Conservation (phyloP, 345 rosid genomes). For the Gossypium herbaceum region DNA sequence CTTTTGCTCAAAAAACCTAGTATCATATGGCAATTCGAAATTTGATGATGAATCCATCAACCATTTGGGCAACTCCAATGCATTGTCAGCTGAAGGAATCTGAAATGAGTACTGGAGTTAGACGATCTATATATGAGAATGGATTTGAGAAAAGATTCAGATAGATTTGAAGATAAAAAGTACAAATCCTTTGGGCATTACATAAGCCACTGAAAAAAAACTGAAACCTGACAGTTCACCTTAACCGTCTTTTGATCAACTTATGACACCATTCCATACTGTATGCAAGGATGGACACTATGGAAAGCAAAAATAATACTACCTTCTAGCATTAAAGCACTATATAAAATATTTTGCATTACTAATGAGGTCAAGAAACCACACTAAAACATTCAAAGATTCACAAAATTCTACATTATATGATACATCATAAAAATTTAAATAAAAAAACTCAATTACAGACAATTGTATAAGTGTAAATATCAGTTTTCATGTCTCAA, state of each 20-base stretch:
- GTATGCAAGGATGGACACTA: not conserved
- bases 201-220: no score
- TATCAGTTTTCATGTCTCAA: not conserved
- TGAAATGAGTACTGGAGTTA: slow-evolving; percentile 24
- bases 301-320: slow-evolving; percentile 25
- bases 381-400: not conserved
- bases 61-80: slow-evolving; percentile 29
- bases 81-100: slow-evolving; percentile 36
- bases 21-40: slow-evolving; percentile 43
- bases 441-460: not conserved
- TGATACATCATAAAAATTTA: not conserved
- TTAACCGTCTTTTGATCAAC: not conserved
- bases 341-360: not conserved
- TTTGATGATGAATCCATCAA: slow-evolving; percentile 34
- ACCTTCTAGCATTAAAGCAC: not conserved
- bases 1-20: slow-evolving; percentile 46
- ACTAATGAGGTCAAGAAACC: not conserved
- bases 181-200: not conserved
- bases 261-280: not conserved
- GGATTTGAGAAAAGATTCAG: slow-evolving; percentile 1
- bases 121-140: slow-evolving; percentile 6
- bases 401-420: not conserved
- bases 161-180: not conserved
- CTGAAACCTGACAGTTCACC: not conserved
- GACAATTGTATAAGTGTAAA: not conserved